Base-by-base conservation (phyloP, 2,329 filamentous ascomycete genomes). In the Xylaria sp. region DNA sequence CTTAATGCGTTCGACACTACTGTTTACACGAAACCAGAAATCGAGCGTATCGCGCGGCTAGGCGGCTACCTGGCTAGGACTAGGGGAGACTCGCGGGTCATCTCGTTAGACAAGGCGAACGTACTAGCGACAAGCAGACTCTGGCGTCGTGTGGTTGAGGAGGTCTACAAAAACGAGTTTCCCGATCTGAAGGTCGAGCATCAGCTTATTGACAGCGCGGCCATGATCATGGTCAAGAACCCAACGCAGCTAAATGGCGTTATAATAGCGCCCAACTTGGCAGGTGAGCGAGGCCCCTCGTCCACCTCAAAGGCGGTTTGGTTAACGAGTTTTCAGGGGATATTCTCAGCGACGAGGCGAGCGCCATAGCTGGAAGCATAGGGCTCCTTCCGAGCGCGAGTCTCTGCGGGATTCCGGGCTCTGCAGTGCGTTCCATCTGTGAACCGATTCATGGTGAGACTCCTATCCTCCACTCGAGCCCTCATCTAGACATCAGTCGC, bases 151-250 rank as follows among this genome's bases (percentile, higher is more conserved):
- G 90, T 91, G 2, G 90, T 97, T 46, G 88, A 86, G 42, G 92
- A 97, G 80, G 84, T 93, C 61, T 94, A 97, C 84, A 85, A 84
- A 70, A 89, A 89, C 69, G 94, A 97, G 83, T 98, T 96, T 81
- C 93, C 94, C 2, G 87, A 94, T 76, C 79, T 97, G 47, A 87
- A 91, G 81, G 80, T 96, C 45, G 87, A 89, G 68, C 94, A 97
- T 77, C 94, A 98, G 77, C 85, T 98, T 53, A 97, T 98, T 75
- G 94, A 98, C 80, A 92, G 88, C 60, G 94, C 94, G n/a, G 94
- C 94, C 68, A 97, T 98, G 94, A 83, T 97, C 71, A 92, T 98
- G 90, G 87, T 98, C 74, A 97, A 96, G 89, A 94, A 94, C 79
- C 94, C 94, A 9, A 84, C 89, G 11, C 87, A 88, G 21, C 83